Percentiles rank a stretch among this genome's conserved stretches.
Conservation (phyloP, 1,284 basidiomycete species). For the Ceratobasidium sp. region DNA sequence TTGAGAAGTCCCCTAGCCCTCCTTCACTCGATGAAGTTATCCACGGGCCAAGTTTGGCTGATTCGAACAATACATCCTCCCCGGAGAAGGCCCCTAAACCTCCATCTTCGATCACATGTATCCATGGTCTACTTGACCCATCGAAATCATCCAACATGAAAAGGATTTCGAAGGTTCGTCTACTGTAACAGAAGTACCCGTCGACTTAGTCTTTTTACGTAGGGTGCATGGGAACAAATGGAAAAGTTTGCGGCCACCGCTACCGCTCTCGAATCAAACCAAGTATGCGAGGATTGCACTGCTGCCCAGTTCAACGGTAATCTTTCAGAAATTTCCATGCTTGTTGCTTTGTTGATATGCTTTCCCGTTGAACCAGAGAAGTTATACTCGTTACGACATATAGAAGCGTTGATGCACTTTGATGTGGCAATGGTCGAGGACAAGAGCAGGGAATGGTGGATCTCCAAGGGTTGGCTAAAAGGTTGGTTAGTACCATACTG, state of each 20-base stretch:
- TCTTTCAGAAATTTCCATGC: not conserved
- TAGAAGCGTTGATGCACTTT: constrained; percentile 13
- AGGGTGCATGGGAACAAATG: constrained; percentile 35
- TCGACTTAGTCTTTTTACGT: not conserved
- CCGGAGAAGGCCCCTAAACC: not conserved
- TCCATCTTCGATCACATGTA: constrained; percentile 11
- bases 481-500: not conserved
- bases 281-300: constrained; percentile 33
- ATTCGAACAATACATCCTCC: not conserved
- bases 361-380: constrained; percentile 28
- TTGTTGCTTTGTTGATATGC: not conserved
- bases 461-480: constrained; percentile 41
- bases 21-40: constrained; percentile 11
- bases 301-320: constrained; percentile 23
- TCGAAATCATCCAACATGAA: constrained; percentile 32
- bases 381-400: constrained; percentile 33
- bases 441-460: constrained; percentile 36
- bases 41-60: not conserved
- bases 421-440: constrained; percentile 8
- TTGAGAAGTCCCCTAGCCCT: not conserved
- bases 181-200: not conserved
- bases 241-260: not conserved
- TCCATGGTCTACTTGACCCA: constrained; percentile 37
- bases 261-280: constrained; percentile 21
- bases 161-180: constrained; percentile 31